Conservation (phyloP, 164 flowering plant species). For the Umbilicus rupestris region DNA sequence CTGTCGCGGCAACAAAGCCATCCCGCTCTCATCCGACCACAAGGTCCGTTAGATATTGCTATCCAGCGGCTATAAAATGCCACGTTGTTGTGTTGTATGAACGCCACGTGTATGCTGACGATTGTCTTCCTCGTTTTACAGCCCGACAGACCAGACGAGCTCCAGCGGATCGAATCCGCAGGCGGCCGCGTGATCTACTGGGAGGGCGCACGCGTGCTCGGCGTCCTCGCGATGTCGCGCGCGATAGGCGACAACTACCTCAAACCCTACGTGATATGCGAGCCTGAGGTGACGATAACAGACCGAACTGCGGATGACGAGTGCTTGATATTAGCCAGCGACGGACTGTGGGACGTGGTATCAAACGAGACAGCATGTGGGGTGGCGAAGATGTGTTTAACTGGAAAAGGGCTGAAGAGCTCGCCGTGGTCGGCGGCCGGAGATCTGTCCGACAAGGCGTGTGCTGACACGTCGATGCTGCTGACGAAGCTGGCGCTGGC, state of each 20-base stretch:
- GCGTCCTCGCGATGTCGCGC: constrained; percentile 83
- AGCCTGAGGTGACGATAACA: constrained; percentile 50
- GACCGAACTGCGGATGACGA: constrained; percentile 43
- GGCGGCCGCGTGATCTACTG: constrained; percentile 84
- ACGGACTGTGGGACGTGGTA: constrained; percentile 70
- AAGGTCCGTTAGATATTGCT: constrained; percentile 19
- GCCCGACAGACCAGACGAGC: constrained; percentile 89
- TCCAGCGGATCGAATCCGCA: constrained; percentile 50
- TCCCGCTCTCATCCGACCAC: constrained; percentile 51
- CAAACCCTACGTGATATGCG: constrained; percentile 53
- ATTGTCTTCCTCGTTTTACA: constrained; percentile 8
- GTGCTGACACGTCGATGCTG: constrained; percentile 59
- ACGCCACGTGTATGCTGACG: not conserved
- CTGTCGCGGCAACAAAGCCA: constrained; percentile 49
- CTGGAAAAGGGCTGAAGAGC: constrained; percentile 20
- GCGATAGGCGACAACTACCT: constrained; percentile 71
- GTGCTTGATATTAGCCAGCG: constrained; percentile 52
- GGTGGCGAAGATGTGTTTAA: constrained; percentile 45
- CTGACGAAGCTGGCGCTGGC: constrained; percentile 77
- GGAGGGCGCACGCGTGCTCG: constrained; percentile 76
- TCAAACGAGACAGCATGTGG: constrained; percentile 51
- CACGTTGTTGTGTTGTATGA: not conserved
- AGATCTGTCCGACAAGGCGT: constrained; percentile 26
- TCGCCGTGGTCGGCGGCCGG: not conserved
- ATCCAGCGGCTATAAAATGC: not conserved